Evolutionary conservation across 345 rosid genomes (phyloP), one percentile per base, ranked within the genome.

Genomic region (Hibiscus trionum): DNA sequence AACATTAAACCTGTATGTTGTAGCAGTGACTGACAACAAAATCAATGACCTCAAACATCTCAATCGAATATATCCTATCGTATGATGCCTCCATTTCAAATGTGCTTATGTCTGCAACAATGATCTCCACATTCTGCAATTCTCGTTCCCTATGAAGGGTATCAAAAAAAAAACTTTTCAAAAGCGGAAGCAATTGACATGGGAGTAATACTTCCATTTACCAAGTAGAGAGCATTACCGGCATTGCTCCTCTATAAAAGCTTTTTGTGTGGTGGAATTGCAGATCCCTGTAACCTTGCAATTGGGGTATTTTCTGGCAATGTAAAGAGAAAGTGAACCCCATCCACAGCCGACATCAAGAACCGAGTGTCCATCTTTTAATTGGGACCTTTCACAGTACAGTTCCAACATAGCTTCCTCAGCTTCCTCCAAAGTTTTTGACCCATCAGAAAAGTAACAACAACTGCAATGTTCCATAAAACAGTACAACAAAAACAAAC

Each of bases 271-370:
- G 14, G 26, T 78, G 4, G 98, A 93, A 77, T 93, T 91, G 84
- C 98, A 91, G 47, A 94, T 84, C 61, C 98, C 97, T 0, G 89
- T 90, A 29, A 91, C 3, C 71, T 71, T 91, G 85, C 97, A 94
- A 4, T 80, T 87, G 71, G 84, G 76, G 50, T 83, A 87, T 65
- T 88, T 88, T 57, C 82, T 80, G 11, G 97, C 97, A 67, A 88
- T 84, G 83, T 87, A 85, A 63, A 90, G 72, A 78, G 85, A 81
- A 42, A 94, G 87, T 37, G 97, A 91, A 0, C 98, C 98, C 97
- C 97, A 88, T 0, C 97, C 98, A 77, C 97, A 91, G 42, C 97
- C 98, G 35, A 88, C 81, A 71, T 91, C 98, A 75, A 94, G 94
- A 65, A 94, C 84, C 26, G 80, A 79, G 29, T 84, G 95, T 4